Evolutionary conservation across 768 basidiomycete species (phyloP), one percentile per base, ranked within the genome.

Genomic region (Saitozyma sp.): DNA sequence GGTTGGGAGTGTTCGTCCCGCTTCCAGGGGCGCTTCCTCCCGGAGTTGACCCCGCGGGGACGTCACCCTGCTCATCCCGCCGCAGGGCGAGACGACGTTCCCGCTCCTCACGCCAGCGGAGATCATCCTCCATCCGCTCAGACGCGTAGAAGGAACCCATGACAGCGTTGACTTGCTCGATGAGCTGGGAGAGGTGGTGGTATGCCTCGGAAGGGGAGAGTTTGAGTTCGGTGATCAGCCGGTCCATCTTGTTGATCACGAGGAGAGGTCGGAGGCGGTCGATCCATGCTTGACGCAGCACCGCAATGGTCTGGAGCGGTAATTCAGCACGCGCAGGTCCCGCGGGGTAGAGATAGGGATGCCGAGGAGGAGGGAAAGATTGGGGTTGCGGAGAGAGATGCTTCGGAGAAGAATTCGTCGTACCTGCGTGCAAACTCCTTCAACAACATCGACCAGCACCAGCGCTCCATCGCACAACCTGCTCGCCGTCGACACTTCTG

Each of bases 381-480:
- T 48, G 46, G 14, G 46, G 29, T 2, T 29, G 29, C 29, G 29
- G 29, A 29, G 29, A 29, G 29, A 5, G 29, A 46, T 46, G n/a
- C 11, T 11, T 52, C 51, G 19, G 46, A 45, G 43, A 13, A 53
- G 54, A 29, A 45, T 39, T 16, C 42, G 20, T 77, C 86, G 71
- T 69, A 89, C 94, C 83, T 98, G 96, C 0, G 95, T 98, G 78
- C 93, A 97, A 19, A 99, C 96, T 11, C 96, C 96, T 81, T 98
- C 96, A 1, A 97, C 92, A 1, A 91, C 92, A 77, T 99, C 96
- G 0, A 99, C 92, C 6, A 99, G 82, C 46, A 99, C 90, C 7
- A 99, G 84, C 1, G 95, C 92, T 13, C 96, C 96, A 79, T 98
- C 96, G 69, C 93, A 96, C 29, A 99, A 76, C 54, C 94, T 83